Base-by-base conservation (phyloP, 225 moss, liverwort and hornwort genomes). In the Ulota crispa region DNA sequence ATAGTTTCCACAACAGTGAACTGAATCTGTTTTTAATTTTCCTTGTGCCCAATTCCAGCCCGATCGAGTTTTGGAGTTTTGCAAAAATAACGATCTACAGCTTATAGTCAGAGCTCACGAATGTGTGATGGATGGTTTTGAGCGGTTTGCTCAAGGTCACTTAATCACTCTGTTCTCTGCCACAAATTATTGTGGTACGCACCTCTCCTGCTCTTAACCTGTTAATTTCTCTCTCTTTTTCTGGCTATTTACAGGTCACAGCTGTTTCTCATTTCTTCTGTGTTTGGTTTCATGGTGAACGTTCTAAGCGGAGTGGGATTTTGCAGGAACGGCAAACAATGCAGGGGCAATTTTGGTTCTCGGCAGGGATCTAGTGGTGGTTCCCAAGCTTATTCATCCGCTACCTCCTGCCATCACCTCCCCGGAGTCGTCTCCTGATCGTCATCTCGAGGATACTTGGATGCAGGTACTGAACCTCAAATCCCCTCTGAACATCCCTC, bases 101-200 rank as follows among this genome's bases (percentile, higher is more conserved):
- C 89, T 95, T 16, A 95, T 93, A 83, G 93, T 95, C 5, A 87
- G 95, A 64, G 95, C 95, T n/a, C 95, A 95, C 78, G 93, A 93
- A 83, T 93, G 95, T 81, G 93, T 93, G 32, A 95, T 95, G 95
- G 95, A 95, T 78, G 95, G 95, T 6, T 47, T 47, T 47, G 47
- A 47, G 47, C 47, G 47, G 15, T 47, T 47, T 47, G 47, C 47
- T 47, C 47, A 95, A 82, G 95, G 93, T 39, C 60, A 60, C 62
- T 75, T 95, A 54, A 95, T 95, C 52, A 95, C 95, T 47, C 52
- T 95, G 27, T 95, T 95, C 71, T 95, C 95, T 75, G 95, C 95
- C 37, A 95, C 95, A 28, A 93, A 95, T 85, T 92, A 95, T 64
- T 95, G 92, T 59, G 92, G 93, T 93, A 86, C 54, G 84, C 27